Conservation (phyloP, 2,329 filamentous ascomycete species). For the Tolypocladium amazonense region DNA sequence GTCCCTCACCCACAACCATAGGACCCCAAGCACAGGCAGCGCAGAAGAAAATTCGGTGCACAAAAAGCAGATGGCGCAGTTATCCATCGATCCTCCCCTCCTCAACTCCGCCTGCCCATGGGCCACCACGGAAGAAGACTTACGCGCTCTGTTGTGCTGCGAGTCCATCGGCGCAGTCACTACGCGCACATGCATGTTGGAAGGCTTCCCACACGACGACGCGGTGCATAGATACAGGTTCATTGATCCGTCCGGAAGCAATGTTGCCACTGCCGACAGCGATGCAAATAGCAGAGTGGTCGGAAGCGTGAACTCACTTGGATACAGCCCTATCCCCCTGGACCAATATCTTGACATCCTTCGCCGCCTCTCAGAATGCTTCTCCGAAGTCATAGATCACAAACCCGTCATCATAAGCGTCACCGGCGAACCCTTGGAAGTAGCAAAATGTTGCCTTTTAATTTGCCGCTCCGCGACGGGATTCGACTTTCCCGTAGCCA, state of each 20-base stretch:
- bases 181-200: conserved; percentile 56
- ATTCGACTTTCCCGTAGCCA: conserved; percentile 42
- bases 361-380: conserved; percentile 27
- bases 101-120: conserved; percentile 69
- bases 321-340: conserved; percentile 59
- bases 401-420: conserved; percentile 64
- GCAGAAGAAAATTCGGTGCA: not conserved
- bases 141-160: conserved; percentile 49
- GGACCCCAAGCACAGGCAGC: not conserved
- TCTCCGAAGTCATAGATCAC: conserved; percentile 2
- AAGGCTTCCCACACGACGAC: conserved; percentile 53
- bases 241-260: conserved; percentile 36
- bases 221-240: conserved; percentile 54
- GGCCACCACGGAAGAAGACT: conserved; percentile 56
- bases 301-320: conserved; percentile 57
- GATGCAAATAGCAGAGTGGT: conserved; percentile 2
- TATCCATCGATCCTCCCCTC: conserved; percentile 52
- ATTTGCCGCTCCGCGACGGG: conserved; percentile 29
- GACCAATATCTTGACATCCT: conserved; percentile 48
- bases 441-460: conserved; percentile 42
- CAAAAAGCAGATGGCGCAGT: conserved; percentile 2
- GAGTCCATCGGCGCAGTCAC: conserved; percentile 63
- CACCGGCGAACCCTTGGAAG: conserved; percentile 50
- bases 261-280: not conserved
- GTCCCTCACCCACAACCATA: not conserved